Evolutionary conservation across 1,284 basidiomycete species (phyloP), one percentile per base, ranked within the genome.

Genomic region (Ustilago xerochloae): DNA sequence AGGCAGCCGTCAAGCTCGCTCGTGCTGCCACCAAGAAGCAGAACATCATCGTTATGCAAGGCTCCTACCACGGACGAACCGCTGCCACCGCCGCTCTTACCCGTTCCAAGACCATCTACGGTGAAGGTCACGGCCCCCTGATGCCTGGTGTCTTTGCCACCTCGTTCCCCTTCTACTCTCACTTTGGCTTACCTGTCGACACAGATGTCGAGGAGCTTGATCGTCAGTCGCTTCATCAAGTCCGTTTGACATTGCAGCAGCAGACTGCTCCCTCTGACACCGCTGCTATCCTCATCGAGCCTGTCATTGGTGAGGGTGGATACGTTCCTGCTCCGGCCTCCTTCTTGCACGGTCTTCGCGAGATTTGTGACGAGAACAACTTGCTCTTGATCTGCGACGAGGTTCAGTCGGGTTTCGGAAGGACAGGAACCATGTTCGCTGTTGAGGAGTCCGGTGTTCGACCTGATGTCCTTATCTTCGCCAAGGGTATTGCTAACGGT

Each of bases 311-410:
- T 35, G 94, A 97, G 86, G 94, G 87, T 48, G 95, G 95, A 4
- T 98, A 98, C 86, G 92, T 97, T 16, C 91, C 93, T 24, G 93
- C 94, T 0, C 93, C 94, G 0, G 81, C 89, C 1, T 88, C 89
- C 26, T 98, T 92, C 87, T 85, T 99, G 68, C 87, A 89, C 51
- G 93, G 92, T 45, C 85, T 98, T 56, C 88, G 94, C 60, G 87
- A 89, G 66, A 88, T 95, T 38, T 97, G 95, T 85, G 93, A 97
- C 84, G 88, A 92, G 84, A 88, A 97, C 84, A 90, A 88, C 70
- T 93, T 97, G 0, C 88, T 99, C 24, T 87, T 99, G 46, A 98
- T 99, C 83, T 95, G 93, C 79, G 96, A 99, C 83, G 96, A 99
- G 86, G 94, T 99, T 70, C 96, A 99, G 86, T 97, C 94, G 28